A percentile compares a stretch with the other conserved stretches of the same genome.
phyloP scores from a whole-genome alignment of 129 eudicot genomes.

The Glebionis coronaria region DNA sequence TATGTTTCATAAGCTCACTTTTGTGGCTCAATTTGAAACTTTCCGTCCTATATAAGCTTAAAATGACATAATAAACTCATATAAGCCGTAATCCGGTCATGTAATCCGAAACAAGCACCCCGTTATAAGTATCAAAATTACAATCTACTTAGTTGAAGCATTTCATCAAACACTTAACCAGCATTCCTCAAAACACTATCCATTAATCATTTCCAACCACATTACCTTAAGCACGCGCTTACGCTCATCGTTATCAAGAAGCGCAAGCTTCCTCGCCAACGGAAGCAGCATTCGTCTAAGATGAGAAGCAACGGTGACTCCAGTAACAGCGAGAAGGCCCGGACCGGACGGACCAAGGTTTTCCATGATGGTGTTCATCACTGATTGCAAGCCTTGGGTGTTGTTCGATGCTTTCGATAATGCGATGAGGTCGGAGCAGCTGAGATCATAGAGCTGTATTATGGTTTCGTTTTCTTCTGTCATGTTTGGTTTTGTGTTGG shows the following conservation, averaged over 20 bases:
- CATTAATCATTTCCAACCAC: background rate
- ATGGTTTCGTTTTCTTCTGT: constrained; percentile 43
- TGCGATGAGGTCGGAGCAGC: constrained; percentile 52
- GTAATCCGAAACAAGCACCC: no score
- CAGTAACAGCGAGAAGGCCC: constrained; percentile 69
- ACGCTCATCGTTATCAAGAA: constrained; percentile 54
- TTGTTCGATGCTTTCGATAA: constrained; percentile 18
- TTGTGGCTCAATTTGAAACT: no score
- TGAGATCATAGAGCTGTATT: constrained; percentile 53
- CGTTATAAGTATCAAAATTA: no score
- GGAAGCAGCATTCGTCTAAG: constrained; percentile 63
- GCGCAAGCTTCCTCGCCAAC: constrained; percentile 72
- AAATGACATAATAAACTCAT: no score
- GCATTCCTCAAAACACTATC: constrained; percentile 1
- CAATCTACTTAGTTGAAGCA: constrained; percentile 10
- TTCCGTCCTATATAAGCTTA: no score
- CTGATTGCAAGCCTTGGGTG: constrained; percentile 37
- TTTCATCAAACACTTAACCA: constrained; percentile 28
- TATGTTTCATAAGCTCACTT: no score
- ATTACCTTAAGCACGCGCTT: constrained; percentile 71
- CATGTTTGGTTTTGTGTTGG: no score
- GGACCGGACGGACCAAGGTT: constrained; percentile 83
- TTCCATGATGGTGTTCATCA: constrained; percentile 47
- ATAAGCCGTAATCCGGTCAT: no score
- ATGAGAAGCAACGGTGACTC: constrained; percentile 45